phyloP scores from a whole-genome alignment of 805 yeast genomes.

The Kluyveromyces dobzhanskii region DNA sequence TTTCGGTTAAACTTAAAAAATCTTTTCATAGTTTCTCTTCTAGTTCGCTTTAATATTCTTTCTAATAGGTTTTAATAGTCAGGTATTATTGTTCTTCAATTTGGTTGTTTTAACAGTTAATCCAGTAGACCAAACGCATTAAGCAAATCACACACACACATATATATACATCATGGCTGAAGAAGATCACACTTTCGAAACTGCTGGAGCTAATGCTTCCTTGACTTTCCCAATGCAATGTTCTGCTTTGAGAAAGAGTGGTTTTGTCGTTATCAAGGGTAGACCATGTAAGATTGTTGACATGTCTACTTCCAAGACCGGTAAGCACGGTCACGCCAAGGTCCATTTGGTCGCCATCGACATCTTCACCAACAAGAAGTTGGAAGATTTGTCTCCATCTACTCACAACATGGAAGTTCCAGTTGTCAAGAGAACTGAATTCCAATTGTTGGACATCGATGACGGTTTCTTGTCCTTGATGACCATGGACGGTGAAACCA shows the following conservation, averaged over 20 bases:
- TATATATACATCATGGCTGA: slow-evolving; percentile 23
- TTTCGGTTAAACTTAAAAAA: too few relatives aligned
- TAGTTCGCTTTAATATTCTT: too few relatives aligned
- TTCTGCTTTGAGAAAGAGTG: slow-evolving; percentile 99
- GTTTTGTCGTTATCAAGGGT: slow-evolving; percentile 96
- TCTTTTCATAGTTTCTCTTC: too few relatives aligned
- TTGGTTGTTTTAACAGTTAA: too few relatives aligned
- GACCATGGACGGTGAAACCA: slow-evolving; percentile 97
- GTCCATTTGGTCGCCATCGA: slow-evolving; percentile 99
- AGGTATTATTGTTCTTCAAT: too few relatives aligned
- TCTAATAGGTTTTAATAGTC: too few relatives aligned
- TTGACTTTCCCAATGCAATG: slow-evolving; percentile 98
- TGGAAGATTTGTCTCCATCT: slow-evolving; percentile 99
- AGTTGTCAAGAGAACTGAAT: slow-evolving; percentile 92
- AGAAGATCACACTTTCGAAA: slow-evolving; percentile 84
- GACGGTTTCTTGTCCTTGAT: slow-evolving; percentile 96
- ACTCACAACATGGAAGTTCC: slow-evolving; percentile 99
- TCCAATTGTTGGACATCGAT: slow-evolving; percentile 94
- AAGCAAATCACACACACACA: too few relatives aligned
- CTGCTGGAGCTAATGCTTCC: slow-evolving; percentile 99
- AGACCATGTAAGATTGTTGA: slow-evolving; percentile 99
- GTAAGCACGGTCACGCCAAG: slow-evolving; percentile 99
- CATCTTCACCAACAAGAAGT: slow-evolving; percentile 98
- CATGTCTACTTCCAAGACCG: slow-evolving; percentile 99
- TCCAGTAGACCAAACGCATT: too few relatives aligned